phyloP scores from a whole-genome alignment of 305 asterid genomes.

The Fraxinus ornus region DNA sequence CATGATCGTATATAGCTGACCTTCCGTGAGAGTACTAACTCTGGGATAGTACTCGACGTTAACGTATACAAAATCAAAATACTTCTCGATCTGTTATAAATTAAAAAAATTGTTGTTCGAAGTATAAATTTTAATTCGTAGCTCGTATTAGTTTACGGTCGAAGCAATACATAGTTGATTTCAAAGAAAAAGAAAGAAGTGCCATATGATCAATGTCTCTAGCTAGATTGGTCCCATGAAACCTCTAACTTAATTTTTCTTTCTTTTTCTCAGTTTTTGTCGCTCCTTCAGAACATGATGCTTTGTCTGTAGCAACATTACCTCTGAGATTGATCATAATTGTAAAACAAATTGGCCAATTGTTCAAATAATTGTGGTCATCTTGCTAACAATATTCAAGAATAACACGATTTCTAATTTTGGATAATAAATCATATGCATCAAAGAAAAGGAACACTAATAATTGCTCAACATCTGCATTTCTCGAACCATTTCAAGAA shows the following conservation, averaged over 20 bases:
- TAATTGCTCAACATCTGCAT: not conserved
- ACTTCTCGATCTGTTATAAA: not conserved
- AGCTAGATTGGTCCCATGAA: not conserved
- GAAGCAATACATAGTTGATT: not conserved
- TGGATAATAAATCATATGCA: conserved; percentile 23
- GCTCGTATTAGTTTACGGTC: not conserved
- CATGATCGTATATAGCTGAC: not conserved
- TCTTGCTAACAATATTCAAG: conserved; percentile 23
- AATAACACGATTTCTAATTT: conserved; percentile 37
- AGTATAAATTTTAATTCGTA: not conserved
- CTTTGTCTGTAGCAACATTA: not conserved
- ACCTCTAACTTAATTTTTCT: not conserved
- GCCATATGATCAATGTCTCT: not conserved
- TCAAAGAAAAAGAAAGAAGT: not conserved
- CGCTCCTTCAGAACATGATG: not conserved
- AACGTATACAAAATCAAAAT: not conserved
- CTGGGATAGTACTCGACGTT: not conserved
- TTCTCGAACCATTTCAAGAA: not conserved
- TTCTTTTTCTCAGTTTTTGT: not conserved
- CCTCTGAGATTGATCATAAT: conserved; percentile 8
- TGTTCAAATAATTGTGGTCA: conserved; percentile 32
- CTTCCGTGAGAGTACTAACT: not conserved
- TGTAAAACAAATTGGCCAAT: conserved; percentile 18
- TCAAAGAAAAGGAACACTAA: conserved; percentile 24
- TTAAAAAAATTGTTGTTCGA: not conserved